phyloP scores from a whole-genome alignment of 2,329 filamentous ascomycete genomes.

The Calonectria crousiana region DNA sequence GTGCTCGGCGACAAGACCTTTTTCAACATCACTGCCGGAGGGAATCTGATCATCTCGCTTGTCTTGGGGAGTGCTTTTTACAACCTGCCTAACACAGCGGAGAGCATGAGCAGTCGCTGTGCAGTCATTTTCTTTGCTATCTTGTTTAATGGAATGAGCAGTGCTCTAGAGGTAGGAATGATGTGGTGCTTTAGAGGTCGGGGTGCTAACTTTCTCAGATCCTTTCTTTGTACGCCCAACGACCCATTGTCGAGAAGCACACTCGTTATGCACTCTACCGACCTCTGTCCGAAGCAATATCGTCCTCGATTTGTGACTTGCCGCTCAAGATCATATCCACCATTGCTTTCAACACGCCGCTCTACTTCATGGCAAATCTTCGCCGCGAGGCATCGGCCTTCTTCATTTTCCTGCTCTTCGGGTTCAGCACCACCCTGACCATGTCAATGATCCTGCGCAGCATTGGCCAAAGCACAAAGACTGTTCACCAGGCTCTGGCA shows the following conservation, averaged over 20 bases:
- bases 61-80: constrained; percentile 65
- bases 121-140: constrained; percentile 63
- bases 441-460: constrained; percentile 59
- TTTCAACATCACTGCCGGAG: constrained; percentile 22
- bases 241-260: constrained; percentile 51
- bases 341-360: constrained; percentile 56
- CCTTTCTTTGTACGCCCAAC: constrained; percentile 46
- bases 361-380: constrained; percentile 63
- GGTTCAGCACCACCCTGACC: constrained; percentile 50
- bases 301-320: constrained; percentile 53
- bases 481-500: constrained; percentile 58
- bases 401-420: constrained; percentile 59
- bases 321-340: constrained; percentile 54
- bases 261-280: constrained; percentile 51
- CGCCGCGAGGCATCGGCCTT: constrained; percentile 58
- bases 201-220: constrained; percentile 47
- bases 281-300: constrained; percentile 46
- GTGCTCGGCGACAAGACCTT: constrained; percentile 36
- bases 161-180: constrained; percentile 43
- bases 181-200: no score
- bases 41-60: constrained; percentile 59
- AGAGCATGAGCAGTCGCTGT: constrained; percentile 58
- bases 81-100: constrained; percentile 55
- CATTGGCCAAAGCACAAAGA: constrained; percentile 59
- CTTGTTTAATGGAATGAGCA: constrained; percentile 61